Percentiles rank a stretch among this genome's conserved stretches.
phyloP scores from a whole-genome alignment of 176 grass and related monocot species.

The Bolboschoenus planiculmis region DNA sequence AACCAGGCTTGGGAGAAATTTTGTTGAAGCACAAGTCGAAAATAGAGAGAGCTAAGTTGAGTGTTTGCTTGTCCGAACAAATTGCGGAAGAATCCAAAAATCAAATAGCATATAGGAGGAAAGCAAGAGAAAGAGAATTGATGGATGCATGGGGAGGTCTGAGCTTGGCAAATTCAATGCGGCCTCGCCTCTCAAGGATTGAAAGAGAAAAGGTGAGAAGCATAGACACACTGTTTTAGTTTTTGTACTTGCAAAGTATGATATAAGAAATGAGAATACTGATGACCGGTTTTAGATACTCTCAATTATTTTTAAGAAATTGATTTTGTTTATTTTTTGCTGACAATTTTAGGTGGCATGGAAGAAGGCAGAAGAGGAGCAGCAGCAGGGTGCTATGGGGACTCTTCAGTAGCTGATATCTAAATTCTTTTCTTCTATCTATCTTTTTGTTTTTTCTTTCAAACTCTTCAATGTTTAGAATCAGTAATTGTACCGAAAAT shows the following conservation, averaged over 20 bases:
- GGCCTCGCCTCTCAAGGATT: constrained; percentile 69
- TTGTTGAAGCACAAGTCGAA: constrained; percentile 50
- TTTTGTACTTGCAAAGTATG: background rate
- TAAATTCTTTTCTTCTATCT: background rate
- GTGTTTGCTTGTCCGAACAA: constrained; percentile 26
- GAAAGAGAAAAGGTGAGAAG: constrained; percentile 65
- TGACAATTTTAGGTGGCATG: constrained; percentile 47
- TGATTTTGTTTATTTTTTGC: background rate
- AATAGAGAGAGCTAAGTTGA: constrained; percentile 57
- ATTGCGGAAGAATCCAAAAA: constrained; percentile 26
- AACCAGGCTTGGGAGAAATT: constrained; percentile 50
- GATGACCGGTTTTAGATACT: background rate
- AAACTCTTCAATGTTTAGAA: background rate
- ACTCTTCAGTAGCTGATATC: background rate
- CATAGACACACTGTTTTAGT: background rate
- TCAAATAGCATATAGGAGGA: constrained; percentile 29
- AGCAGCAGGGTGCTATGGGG: constrained; percentile 17
- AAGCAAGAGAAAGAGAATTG: constrained; percentile 66
- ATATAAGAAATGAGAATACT: background rate
- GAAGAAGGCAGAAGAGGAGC: constrained; percentile 58
- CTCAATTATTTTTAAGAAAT: background rate
- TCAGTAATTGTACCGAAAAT: background rate
- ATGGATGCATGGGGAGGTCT: constrained; percentile 67
- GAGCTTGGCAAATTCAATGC: constrained; percentile 61
- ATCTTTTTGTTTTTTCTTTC: background rate